phyloP scores from a whole-genome alignment of 257 asterid species.

The Cruciata laevipes region DNA sequence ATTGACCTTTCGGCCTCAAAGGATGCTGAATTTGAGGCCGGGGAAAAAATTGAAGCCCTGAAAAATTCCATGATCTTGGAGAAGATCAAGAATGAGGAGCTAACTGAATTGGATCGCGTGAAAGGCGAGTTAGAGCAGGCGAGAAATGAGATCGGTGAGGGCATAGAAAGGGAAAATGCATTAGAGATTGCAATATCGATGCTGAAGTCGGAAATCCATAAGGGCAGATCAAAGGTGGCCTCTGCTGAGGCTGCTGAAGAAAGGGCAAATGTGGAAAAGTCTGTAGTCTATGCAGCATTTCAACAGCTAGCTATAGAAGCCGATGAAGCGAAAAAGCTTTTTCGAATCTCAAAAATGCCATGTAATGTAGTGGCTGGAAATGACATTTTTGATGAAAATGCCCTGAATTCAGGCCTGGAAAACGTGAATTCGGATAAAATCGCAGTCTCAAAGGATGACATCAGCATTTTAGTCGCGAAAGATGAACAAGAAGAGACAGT shows the following conservation, averaged over 20 bases:
- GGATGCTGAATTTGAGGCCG: constrained; percentile 26
- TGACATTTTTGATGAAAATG: neutral
- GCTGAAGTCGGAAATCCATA: constrained; percentile 46
- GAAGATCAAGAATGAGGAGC: constrained; percentile 28
- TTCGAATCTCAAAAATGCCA: constrained; percentile 18
- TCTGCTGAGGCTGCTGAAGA: constrained; percentile 47
- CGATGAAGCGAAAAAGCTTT: constrained; percentile 40
- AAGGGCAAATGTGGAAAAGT: constrained; percentile 36
- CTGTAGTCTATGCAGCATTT: constrained; percentile 34
- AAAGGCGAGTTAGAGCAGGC: constrained; percentile 30
- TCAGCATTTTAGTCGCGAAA: neutral
- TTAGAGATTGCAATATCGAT: constrained; percentile 41
- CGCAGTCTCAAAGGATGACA: neutral
- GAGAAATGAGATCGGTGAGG: constrained; percentile 16
- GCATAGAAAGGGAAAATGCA: constrained; percentile 31
- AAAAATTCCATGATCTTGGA: constrained; percentile 24
- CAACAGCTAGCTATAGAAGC: constrained; percentile 50
- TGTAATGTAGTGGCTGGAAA: neutral
- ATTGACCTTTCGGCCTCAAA: constrained; percentile 21
- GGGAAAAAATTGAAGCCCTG: constrained; percentile 16
- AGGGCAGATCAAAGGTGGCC: constrained; percentile 34
- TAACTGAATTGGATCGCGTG: constrained; percentile 21
- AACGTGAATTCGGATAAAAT: neutral
- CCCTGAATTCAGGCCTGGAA: neutral
- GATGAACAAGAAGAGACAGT: neutral